phyloP scores from a whole-genome alignment of 2,329 filamentous ascomycete genomes.

The Eutypella sp. region DNA sequence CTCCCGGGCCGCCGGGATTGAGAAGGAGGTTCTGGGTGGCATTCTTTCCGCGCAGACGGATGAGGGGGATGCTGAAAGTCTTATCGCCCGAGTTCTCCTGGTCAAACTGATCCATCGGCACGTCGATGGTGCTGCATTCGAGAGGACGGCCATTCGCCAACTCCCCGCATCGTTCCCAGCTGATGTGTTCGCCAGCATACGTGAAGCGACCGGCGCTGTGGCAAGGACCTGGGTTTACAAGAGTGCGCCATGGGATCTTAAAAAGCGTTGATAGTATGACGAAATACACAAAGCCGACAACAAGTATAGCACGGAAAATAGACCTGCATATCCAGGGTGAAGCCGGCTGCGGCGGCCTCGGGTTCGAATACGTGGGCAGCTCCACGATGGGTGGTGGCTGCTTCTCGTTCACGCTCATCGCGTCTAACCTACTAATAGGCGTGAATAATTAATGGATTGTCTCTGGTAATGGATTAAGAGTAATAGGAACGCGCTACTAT shows the following conservation, averaged over 20 bases:
- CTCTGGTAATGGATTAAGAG: no score
- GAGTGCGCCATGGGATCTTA: neutral
- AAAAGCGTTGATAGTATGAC: neutral
- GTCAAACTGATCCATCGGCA: constrained; percentile 44
- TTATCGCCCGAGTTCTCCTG: constrained; percentile 25
- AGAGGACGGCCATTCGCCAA: constrained; percentile 28
- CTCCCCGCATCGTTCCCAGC: constrained; percentile 35
- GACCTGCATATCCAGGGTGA: no score
- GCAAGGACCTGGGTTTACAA: neutral
- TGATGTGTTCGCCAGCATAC: constrained; percentile 32
- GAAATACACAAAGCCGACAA: constrained; percentile 14
- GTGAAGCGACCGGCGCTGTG: constrained; percentile 1
- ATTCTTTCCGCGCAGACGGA: constrained; percentile 39
- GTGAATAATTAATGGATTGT: no score
- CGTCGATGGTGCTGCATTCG: constrained; percentile 39
- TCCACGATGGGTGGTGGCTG: no score
- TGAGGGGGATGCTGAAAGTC: constrained; percentile 39
- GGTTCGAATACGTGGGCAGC: no score
- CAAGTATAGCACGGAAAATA: no score
- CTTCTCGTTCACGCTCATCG: no score
- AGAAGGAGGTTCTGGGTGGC: constrained; percentile 39
- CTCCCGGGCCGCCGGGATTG: constrained; percentile 46
- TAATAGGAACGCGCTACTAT: no score
- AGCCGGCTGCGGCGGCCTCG: no score
- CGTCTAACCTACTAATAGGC: no score